Conservation (phyloP, 305 asterid species). For the Fraxinus xanthoxyloides region DNA sequence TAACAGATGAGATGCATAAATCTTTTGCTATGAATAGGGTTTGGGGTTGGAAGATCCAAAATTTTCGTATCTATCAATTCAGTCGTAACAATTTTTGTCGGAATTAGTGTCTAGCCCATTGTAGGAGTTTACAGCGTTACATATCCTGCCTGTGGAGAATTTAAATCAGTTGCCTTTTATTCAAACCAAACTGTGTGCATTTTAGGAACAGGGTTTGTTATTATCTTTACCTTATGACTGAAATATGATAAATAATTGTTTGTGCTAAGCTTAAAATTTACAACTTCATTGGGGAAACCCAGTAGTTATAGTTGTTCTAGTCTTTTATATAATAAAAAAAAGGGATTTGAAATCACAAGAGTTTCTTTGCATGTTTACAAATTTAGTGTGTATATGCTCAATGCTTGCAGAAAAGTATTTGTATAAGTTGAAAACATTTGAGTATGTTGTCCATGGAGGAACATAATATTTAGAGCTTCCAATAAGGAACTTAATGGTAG, state of each 20-base stretch:
- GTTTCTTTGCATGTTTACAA: neutral
- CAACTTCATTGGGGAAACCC: neutral
- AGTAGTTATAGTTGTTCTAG: neutral
- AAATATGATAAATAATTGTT: neutral
- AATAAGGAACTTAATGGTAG: neutral
- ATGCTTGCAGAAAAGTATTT: neutral
- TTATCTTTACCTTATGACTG: neutral
- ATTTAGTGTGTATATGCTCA: neutral
- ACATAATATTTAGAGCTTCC: neutral
- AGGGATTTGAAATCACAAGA: neutral
- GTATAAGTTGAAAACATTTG: conserved; percentile 9
- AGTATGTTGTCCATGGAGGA: neutral
- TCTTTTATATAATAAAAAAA: neutral
- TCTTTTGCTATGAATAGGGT: neutral
- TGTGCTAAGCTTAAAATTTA: neutral
- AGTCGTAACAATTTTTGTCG: neutral
- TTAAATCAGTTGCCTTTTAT: conserved; percentile 7
- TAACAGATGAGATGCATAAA: conserved; percentile 4
- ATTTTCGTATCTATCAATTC: neutral
- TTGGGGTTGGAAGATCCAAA: neutral
- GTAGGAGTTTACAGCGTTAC: conserved; percentile 9
- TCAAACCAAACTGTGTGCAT: neutral
- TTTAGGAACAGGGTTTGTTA: neutral
- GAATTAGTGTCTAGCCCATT: neutral
- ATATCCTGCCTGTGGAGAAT: neutral